These are phyloP conservation scores for Monosporascus sp. DNA, from an alignment of 2,329 filamentous ascomycete genomes.

Conservation along the genomic window DNA sequence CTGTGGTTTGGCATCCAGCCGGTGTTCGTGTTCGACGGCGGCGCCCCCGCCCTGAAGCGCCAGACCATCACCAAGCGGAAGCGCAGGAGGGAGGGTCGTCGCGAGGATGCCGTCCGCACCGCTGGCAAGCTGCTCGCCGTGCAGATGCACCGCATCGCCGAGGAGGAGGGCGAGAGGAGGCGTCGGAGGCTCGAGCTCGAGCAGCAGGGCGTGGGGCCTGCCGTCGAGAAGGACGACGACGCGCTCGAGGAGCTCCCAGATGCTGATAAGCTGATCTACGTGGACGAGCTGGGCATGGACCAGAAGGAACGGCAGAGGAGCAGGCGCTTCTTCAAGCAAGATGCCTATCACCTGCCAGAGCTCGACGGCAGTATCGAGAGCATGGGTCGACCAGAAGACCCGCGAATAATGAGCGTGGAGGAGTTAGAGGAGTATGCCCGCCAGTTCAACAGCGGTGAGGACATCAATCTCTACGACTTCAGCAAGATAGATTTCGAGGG, in stretches of 20 bases:
- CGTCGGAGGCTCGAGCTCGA: conserved; percentile 42
- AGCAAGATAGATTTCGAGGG: conserved; percentile 98
- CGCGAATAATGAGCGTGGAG: conserved; percentile 91
- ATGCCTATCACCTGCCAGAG: conserved; percentile 92
- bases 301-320: conserved; percentile 67
- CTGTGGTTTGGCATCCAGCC: conserved; percentile 95
- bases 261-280: conserved; percentile 72
- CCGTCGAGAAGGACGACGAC: conserved; percentile 35
- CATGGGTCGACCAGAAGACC: conserved; percentile 88
- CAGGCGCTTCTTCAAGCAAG: conserved; percentile 81
- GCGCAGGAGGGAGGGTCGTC: conserved; percentile 73
- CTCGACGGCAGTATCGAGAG: conserved; percentile 71
- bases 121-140: conserved; percentile 87
- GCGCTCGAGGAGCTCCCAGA: conserved; percentile 65
- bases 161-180: conserved; percentile 72
- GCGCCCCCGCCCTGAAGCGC: conserved; percentile 83
- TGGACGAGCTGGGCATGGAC: conserved; percentile 81
- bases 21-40: conserved; percentile 97
- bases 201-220: conserved; percentile 29
- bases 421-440: conserved; percentile 90
- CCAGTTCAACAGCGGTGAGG: conserved; percentile 88
- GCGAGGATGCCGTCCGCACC: conserved; percentile 88
- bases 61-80: conserved; percentile 81
- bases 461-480: conserved; percentile 90
- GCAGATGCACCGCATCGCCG: conserved; percentile 86